These are phyloP conservation scores for Favolaschia claudopus DNA, from an alignment of 768 basidiomycete species.

Conservation along the genomic window DNA sequence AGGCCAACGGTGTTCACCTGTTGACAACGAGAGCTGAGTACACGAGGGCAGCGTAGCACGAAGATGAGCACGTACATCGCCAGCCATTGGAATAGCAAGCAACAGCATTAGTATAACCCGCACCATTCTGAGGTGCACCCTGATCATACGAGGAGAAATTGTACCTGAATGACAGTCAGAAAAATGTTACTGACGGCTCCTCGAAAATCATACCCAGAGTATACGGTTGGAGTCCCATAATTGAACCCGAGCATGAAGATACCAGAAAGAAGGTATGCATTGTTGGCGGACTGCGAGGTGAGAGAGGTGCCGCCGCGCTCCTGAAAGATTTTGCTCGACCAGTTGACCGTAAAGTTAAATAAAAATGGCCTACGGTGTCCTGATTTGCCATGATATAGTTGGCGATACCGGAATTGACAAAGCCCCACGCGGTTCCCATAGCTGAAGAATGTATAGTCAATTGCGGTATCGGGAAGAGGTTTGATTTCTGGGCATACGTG, in stretches of 20 bases:
- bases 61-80: conserved; percentile 21
- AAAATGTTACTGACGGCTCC: not conserved
- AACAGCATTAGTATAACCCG: conserved; percentile 28
- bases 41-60: not conserved
- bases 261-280: conserved; percentile 27
- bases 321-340: not conserved
- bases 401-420: conserved; percentile 22
- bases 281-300: conserved; percentile 24
- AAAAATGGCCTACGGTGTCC: conserved; percentile 18
- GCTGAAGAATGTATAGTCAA: conserved; percentile 7
- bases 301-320: conserved; percentile 28
- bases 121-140: conserved; percentile 27
- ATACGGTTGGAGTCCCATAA: conserved; percentile 31
- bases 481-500: conserved; percentile 12
- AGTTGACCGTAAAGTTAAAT: not conserved
- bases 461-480: not conserved
- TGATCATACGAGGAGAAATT: conserved; percentile 4
- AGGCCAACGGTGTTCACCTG: conserved; percentile 23
- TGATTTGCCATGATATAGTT: conserved; percentile 31
- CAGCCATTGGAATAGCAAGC: conserved; percentile 29
- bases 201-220: conserved; percentile 23
- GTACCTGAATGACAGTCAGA: not conserved
- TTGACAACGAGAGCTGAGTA: not conserved
- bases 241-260: conserved; percentile 31
- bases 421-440: conserved; percentile 30